phyloP scores from a whole-genome alignment of 805 yeast species.

The Metschnikowia peoriensis region DNA sequence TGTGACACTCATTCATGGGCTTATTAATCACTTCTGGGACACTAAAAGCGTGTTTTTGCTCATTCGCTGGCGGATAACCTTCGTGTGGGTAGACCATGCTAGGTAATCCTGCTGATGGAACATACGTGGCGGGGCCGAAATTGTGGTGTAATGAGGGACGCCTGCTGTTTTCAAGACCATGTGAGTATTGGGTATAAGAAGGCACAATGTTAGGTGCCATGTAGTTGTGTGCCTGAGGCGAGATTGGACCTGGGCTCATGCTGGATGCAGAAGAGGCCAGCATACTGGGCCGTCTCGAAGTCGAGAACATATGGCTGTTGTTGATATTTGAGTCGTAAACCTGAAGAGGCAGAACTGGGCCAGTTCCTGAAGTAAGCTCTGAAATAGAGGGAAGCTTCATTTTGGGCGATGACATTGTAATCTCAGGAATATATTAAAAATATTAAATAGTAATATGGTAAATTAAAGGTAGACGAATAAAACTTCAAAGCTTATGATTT shows the following conservation, averaged over 20 bases:
- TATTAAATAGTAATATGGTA: neutral
- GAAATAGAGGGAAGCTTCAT: constrained; percentile 21
- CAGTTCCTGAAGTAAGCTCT: constrained; percentile 15
- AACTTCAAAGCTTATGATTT: too few relatives aligned
- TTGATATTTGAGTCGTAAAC: neutral
- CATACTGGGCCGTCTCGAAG: neutral
- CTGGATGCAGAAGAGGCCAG: constrained; percentile 4
- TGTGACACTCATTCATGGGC: constrained; percentile 38
- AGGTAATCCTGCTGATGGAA: neutral
- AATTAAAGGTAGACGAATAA: too few relatives aligned
- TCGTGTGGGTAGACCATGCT: neutral
- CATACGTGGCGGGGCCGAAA: neutral
- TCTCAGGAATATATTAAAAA: too few relatives aligned
- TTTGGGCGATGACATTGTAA: constrained; percentile 7
- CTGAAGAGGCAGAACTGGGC: constrained; percentile 2
- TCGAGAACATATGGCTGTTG: neutral
- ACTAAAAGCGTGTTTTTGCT: constrained; percentile 3
- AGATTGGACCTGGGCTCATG: neutral
- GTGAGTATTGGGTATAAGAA: neutral
- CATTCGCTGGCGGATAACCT: neutral
- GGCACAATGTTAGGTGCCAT: neutral
- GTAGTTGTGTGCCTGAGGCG: neutral
- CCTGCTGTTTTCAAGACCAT: neutral
- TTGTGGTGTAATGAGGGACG: neutral
- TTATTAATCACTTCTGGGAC: constrained; percentile 17